phyloP scores from a whole-genome alignment of 2,329 filamentous ascomycete species.

The Fusarium goolgardi region DNA sequence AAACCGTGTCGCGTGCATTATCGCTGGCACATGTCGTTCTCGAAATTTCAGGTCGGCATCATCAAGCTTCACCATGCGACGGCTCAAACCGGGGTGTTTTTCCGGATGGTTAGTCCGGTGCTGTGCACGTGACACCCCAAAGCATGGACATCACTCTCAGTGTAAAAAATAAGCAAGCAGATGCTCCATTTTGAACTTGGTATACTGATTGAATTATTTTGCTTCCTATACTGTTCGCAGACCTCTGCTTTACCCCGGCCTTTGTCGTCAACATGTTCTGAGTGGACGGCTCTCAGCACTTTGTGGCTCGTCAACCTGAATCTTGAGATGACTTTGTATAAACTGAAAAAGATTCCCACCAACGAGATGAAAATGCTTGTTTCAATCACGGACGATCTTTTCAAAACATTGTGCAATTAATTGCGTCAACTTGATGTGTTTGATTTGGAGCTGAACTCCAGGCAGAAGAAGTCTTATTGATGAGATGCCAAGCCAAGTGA shows the following conservation, averaged over 20 bases:
- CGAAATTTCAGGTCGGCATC: constrained; percentile 39
- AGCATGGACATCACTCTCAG: background rate
- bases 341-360: constrained; percentile 37
- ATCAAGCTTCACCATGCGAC: constrained; percentile 38
- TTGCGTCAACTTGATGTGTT: constrained; percentile 2
- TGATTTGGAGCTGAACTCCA: background rate
- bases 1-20: constrained; percentile 76
- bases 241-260: background rate
- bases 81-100: constrained; percentile 21
- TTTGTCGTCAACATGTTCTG: background rate
- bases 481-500: constrained; percentile 9
- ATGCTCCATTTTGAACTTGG: accelerated
- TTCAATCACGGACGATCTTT: constrained; percentile 23
- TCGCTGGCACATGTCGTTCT: constrained; percentile 47
- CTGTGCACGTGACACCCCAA: constrained; percentile 4
- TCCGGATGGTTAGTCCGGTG: constrained; percentile 36
- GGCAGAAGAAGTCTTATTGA: background rate
- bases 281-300: constrained; percentile 22
- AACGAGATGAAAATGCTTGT: constrained; percentile 28
- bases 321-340: constrained; percentile 5
- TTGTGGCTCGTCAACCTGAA: constrained; percentile 22
- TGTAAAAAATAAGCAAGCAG: background rate
- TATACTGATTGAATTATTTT: background rate
- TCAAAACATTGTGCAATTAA: constrained; percentile 7
- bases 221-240: background rate